Evolutionary conservation across 257 asterid genomes (phyloP).

Genomic region (Rehmannia glutinosa): DNA sequence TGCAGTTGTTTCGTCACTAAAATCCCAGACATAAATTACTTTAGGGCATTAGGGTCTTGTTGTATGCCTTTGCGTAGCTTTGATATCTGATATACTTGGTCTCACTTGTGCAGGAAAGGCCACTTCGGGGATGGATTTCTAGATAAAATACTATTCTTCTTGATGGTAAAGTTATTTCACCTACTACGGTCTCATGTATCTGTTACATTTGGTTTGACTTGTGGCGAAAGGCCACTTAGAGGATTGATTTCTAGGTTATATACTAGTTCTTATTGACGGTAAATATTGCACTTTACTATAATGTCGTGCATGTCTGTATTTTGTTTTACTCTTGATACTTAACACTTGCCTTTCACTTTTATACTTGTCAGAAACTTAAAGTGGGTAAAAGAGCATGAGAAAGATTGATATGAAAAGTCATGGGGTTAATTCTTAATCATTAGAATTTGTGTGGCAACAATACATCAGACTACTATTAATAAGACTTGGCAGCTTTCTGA

Average conservation of each 20-base stretch:
- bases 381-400: neutral
- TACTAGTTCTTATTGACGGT: conserved; percentile 28
- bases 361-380: neutral
- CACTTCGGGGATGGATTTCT: conserved; percentile 30
- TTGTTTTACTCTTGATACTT: neutral
- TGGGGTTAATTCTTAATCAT: neutral
- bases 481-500: neutral
- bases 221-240: conserved; percentile 25
- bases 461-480: neutral
- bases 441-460: neutral
- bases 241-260: conserved; percentile 30
- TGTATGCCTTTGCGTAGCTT: neutral
- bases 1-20: neutral
- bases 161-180: conserved; percentile 34
- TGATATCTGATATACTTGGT: conserved; percentile 21
- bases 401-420: neutral
- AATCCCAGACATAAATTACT: neutral
- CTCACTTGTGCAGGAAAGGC: conserved; percentile 36
- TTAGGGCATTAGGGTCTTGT: neutral
- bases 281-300: conserved; percentile 2
- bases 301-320: neutral
- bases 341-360: neutral
- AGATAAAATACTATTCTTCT: conserved; percentile 9
- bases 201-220: conserved; percentile 17
- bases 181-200: neutral